These are phyloP conservation scores for Ascodesmis nigricans DNA, from an alignment of 495 filamentous ascomycete genomes.

Conservation along the genomic window DNA sequence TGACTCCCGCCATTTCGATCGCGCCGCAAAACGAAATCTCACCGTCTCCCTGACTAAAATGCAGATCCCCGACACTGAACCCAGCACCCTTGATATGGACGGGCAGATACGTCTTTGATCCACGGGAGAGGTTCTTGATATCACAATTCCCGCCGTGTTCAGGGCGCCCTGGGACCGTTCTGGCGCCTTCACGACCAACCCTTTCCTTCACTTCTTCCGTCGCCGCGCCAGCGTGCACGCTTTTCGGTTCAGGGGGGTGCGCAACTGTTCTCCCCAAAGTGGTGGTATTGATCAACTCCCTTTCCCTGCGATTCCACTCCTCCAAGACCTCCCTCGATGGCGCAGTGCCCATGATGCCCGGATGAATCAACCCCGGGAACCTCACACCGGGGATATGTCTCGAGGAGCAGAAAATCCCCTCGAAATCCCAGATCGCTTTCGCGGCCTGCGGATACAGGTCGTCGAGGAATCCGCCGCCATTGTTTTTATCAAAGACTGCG, in stretches of 20 bases:
- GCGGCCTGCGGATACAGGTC: conserved; percentile 47
- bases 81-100: conserved; percentile 72
- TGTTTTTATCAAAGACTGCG: conserved; percentile 59
- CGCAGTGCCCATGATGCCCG: conserved; percentile 80
- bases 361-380: conserved; percentile 83
- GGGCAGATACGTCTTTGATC: conserved; percentile 74
- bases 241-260: conserved; percentile 47
- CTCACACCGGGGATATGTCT: conserved; percentile 77
- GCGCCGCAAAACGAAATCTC: conserved; percentile 94
- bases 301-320: conserved; percentile 51
- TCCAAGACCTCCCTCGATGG: conserved; percentile 47
- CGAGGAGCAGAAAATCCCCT: conserved; percentile 79
- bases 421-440: conserved; percentile 86
- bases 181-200: conserved; percentile 66
- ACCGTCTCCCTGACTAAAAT: conserved; percentile 79
- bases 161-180: conserved; percentile 62
- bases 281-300: conserved; percentile 42
- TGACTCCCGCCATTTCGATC: conserved; percentile 88
- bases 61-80: conserved; percentile 80
- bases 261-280: conserved; percentile 49
- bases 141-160: conserved; percentile 44
- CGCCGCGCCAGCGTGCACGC: conserved; percentile 50
- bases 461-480: conserved; percentile 84
- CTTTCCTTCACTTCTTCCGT: conserved; percentile 39
- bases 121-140: conserved; percentile 74